Base-by-base conservation (phyloP, 164 flowering plant species). In the Nymphaea thermarum region DNA sequence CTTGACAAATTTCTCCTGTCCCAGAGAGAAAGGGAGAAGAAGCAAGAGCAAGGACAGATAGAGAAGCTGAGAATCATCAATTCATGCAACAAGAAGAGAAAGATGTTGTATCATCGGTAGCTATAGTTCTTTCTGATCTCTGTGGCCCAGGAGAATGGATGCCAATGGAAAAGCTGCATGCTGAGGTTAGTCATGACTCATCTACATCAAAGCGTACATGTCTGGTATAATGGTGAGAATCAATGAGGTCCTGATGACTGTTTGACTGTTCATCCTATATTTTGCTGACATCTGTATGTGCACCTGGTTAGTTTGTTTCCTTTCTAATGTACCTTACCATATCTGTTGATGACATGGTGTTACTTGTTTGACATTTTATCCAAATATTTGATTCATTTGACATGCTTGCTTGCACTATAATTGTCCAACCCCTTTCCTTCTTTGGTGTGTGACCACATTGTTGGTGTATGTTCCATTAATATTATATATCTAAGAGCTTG, bases 121-220 rank as follows among this genome's bases (percentile, higher is more conserved):
- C 96, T 65, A 92, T 82, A 64, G 91, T 89, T 70, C 92, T 95
- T 11, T 92, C 97, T 71, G 99, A 92, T 83, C 80, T 86, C 62
- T 92, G 99, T 78, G 94, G 98, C 60, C 97, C 98, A 65, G 99
- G 99, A 65, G 97, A 95, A 64, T 95, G 96, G 97, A 92, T 92
- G 96, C 85, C 99, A 8, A 86, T 95, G 98, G 92, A 78, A 78
- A 90, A 85, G 77, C 96, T 95, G 76, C 96, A 95, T 73, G 45
- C 89, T 42, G 86, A 86, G 98, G 99, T 90, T 66, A 65, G 81
- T 76, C 71, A 25, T 25, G 36, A 25, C 36, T 4, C 55, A 43
- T 6, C 63, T 64, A 6, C 41, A 25, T n/a, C 53, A 18, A 62
- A 53, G 15, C 6, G 51, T 55, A 2, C 25, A 11, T 67, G 45